A percentile compares a stretch with the other conserved stretches of the same genome.
These are phyloP conservation scores for Boletus insuetus DNA, from an alignment of 768 basidiomycete genomes.

Conservation along the genomic window DNA sequence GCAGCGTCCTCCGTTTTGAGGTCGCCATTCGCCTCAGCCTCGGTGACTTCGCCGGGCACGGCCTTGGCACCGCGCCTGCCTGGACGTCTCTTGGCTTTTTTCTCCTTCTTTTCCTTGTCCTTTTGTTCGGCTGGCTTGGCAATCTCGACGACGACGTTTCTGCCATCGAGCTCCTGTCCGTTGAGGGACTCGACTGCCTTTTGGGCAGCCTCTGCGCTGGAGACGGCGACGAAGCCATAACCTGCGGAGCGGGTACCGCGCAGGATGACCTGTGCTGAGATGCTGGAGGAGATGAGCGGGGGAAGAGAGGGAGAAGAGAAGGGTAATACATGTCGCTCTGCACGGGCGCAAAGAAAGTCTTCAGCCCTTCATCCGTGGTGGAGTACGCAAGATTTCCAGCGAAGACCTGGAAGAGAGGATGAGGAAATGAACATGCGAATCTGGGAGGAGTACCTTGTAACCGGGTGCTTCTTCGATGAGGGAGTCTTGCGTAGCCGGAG, in stretches of 20 bases:
- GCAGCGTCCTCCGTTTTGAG: conserved; percentile 54
- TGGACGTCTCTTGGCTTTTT: conserved; percentile 73
- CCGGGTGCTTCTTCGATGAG: conserved; percentile 67
- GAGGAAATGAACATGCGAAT: conserved; percentile 16
- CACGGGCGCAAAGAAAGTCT: conserved; percentile 89
- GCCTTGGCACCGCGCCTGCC: conserved; percentile 85
- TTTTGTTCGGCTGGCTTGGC: conserved; percentile 91
- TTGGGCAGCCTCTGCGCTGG: conserved; percentile 77
- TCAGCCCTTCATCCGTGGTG: conserved; percentile 93
- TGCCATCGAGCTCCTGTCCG: conserved; percentile 87
- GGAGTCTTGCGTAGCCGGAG: conserved; percentile 70
- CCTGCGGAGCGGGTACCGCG: conserved; percentile 85
- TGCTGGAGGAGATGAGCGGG: conserved; percentile 40
- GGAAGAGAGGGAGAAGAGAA: background rate
- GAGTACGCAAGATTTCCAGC: conserved; percentile 94
- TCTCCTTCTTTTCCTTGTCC: conserved; percentile 75
- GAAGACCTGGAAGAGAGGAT: conserved; percentile 62
- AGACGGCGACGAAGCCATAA: conserved; percentile 89
- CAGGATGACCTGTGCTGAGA: conserved; percentile 83
- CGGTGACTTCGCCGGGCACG: conserved; percentile 85
- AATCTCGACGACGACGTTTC: conserved; percentile 86
- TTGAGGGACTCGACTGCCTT: conserved; percentile 83
- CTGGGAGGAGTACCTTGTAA: conserved; percentile 60
- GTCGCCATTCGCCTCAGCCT: conserved; percentile 86
- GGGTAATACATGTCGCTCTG: conserved; percentile 79